Base-by-base conservation (phyloP, 352 stramenopile genomes). In the Pythium chondricola region DNA sequence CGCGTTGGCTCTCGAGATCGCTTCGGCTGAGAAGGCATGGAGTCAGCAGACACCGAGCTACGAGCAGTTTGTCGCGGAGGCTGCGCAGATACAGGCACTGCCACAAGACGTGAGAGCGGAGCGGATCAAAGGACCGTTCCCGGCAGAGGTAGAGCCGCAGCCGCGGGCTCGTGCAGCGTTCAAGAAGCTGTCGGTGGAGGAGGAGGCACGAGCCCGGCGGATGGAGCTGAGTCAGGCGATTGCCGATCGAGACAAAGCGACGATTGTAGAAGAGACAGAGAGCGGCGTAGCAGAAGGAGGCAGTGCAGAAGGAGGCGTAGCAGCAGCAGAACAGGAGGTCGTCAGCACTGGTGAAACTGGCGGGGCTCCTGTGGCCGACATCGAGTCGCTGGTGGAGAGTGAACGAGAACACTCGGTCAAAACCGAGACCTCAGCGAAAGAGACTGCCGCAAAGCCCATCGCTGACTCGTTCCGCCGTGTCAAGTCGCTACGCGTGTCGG, bases 171-270 rank as follows among this genome's bases (percentile, higher is more conserved):
- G 76, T 17, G 76, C 77, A 0, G 52, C 71, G 25, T 88, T 88
- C 60, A 88, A 88, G 38, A 91, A 91, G 38, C 56, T 91, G 18
- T 91, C 79, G n/a, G 76, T 84, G 0, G 76, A 91, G 25, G 79
- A 91, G 58, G 79, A 91, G 47, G 74, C 74, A 0, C 48, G 83
- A 38, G 79, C 73, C n/a, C 45, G 79, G 14, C 71, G 70, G 22
- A 18, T 43, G 9, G 79, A 91, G 47, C 63, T 91, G 14, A 77
- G 74, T 30, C 59, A 53, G 20, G 79, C 79, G 20, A 88, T 91
- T 17, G 79, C 79, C 0, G 67, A 75, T 30, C 69, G 79, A 1
- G 64, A 65, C 33, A 82, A 69, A 35, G 76, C 76, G 27, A 76
- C 85, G 6, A 61, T 35, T 10, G 56, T 63, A 20, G 49, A 50